These are phyloP conservation scores for Boletus eberwhitei DNA, from an alignment of 768 basidiomycete genomes.

Conservation along the genomic window DNA sequence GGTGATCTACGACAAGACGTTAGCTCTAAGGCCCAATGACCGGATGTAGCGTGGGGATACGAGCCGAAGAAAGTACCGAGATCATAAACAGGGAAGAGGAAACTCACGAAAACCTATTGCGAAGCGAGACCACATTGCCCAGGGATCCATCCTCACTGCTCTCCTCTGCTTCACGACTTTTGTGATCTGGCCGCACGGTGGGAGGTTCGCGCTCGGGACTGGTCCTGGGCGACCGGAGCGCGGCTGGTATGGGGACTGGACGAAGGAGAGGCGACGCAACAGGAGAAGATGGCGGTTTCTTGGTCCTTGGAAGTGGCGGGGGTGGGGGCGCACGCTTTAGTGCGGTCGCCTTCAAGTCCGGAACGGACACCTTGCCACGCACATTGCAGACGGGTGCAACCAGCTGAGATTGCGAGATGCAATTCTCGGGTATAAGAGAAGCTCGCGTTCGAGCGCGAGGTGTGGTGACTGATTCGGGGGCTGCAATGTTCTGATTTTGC, in stretches of 20 bases:
- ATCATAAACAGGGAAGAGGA: background rate
- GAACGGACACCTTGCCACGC: constrained; percentile 49
- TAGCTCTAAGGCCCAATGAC: background rate
- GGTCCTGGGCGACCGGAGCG: constrained; percentile 15
- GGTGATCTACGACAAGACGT: constrained; percentile 10
- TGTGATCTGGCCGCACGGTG: background rate
- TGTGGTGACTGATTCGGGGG: constrained; percentile 30
- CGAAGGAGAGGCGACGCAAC: constrained; percentile 49
- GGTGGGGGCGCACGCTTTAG: constrained; percentile 58
- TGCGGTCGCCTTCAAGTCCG: constrained; percentile 44
- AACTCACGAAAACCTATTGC: constrained; percentile 49
- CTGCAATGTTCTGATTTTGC: constrained; percentile 12
- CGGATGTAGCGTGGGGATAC: background rate
- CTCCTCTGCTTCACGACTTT: constrained; percentile 5
- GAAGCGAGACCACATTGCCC: constrained; percentile 39
- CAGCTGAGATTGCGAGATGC: constrained; percentile 16
- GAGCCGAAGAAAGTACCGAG: background rate
- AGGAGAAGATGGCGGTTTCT: constrained; percentile 38
- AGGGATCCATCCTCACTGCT: constrained; percentile 13
- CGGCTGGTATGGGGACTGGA: constrained; percentile 43
- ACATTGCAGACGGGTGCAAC: constrained; percentile 32
- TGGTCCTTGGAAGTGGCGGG: constrained; percentile 40
- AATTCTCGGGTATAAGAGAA: constrained; percentile 21
- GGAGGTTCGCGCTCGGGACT: constrained; percentile 20
- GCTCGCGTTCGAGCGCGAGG: constrained; percentile 44